Evolutionary conservation across 345 rosid genomes (phyloP).

Genomic region (Pugionium cornutum): DNA sequence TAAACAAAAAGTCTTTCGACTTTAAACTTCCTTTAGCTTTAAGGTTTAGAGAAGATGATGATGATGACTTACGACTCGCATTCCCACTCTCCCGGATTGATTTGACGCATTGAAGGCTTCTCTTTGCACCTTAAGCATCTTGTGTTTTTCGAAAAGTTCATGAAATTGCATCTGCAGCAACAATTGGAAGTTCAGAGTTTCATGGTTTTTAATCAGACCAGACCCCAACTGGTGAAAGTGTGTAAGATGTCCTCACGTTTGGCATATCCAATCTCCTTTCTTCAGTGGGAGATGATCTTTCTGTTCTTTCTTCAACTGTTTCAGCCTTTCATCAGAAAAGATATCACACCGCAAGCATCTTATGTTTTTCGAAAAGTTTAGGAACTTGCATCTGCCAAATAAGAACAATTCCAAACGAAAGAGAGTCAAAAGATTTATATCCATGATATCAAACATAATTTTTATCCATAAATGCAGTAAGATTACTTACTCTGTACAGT

Average conservation of each 20-base stretch:
- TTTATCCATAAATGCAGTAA: background rate
- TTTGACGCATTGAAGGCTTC: slow-evolving; percentile 69
- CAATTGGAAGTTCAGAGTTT: slow-evolving; percentile 15
- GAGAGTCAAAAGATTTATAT: background rate
- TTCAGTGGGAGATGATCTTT: slow-evolving; percentile 74
- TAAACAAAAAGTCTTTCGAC: background rate
- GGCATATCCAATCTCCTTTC: slow-evolving; percentile 94
- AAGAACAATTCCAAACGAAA: background rate
- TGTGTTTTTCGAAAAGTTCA: slow-evolving; percentile 83
- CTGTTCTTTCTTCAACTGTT: slow-evolving; percentile 58
- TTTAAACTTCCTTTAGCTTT: slow-evolving; percentile 2
- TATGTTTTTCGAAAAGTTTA: slow-evolving; percentile 79
- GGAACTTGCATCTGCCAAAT: slow-evolving; percentile 69
- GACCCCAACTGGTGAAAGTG: slow-evolving; percentile 1
- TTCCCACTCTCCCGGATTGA: slow-evolving; percentile 97
- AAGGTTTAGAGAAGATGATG: background rate
- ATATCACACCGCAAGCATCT: slow-evolving; percentile 69
- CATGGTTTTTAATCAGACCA: slow-evolving; percentile 1
- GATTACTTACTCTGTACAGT: slow-evolving; percentile 64
- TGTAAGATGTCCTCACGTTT: slow-evolving; percentile 47
- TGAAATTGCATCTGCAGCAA: slow-evolving; percentile 69
- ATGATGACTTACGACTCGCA: slow-evolving; percentile 77
- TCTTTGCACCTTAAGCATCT: slow-evolving; percentile 75
- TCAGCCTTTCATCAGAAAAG: slow-evolving; percentile 62
- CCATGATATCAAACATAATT: background rate